phyloP scores from a whole-genome alignment of 176 grass and related monocot species.

The Aegilops bicornis region DNA sequence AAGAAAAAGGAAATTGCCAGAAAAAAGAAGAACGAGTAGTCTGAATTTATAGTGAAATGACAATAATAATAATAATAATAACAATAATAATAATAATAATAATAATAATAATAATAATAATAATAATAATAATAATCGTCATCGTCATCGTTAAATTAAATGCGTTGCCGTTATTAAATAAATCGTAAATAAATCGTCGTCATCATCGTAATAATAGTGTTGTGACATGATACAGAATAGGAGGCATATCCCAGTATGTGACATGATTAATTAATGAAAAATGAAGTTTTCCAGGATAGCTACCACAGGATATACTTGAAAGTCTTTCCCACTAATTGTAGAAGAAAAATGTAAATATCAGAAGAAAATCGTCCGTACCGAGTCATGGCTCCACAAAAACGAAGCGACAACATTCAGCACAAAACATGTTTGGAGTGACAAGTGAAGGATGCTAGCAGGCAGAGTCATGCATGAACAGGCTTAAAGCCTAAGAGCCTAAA shows the following conservation, averaged over 20 bases:
- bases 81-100: too few species aligned
- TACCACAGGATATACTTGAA: background rate
- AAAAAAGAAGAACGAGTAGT: background rate
- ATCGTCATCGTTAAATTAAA: too few species aligned
- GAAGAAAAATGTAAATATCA: background rate
- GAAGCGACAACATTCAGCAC: background rate
- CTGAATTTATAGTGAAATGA: conserved; percentile 1
- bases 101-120: too few species aligned
- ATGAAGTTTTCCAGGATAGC: background rate
- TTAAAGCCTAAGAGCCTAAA: background rate
- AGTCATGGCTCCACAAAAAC: background rate
- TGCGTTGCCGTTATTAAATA: too few species aligned
- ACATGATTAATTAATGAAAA: background rate
- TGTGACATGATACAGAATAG: background rate
- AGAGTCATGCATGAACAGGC: conserved; percentile 16
- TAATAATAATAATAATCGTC: too few species aligned
- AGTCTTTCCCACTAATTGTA: background rate
- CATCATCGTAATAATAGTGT: background rate
- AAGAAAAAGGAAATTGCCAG: background rate
- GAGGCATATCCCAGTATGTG: background rate
- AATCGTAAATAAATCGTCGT: too few species aligned
- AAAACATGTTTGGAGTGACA: background rate
- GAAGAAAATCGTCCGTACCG: background rate
- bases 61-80: background rate
- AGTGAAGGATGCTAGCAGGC: background rate